Percentiles rank a stretch among this genome's conserved stretches.
phyloP scores from a whole-genome alignment of 2,329 filamentous ascomycete genomes.

The Aureobasidium mangrovei region DNA sequence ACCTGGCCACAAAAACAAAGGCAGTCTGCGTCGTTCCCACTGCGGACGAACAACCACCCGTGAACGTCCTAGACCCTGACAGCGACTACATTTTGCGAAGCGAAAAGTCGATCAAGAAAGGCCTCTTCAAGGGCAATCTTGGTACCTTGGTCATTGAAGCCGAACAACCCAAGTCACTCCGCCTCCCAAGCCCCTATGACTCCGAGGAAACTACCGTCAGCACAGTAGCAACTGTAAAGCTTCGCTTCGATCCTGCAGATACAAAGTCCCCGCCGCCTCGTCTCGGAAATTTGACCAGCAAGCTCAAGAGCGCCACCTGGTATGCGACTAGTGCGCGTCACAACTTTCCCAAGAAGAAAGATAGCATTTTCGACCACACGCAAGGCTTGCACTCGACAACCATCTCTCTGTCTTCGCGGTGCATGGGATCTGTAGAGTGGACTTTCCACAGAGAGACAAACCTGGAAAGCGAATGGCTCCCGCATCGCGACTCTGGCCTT shows the following conservation, averaged over 20 bases:
- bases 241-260: conserved; percentile 53
- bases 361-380: conserved; percentile 36
- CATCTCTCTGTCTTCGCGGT: conserved; percentile 46
- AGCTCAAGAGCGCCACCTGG: conserved; percentile 50
- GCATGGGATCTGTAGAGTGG: conserved; percentile 51
- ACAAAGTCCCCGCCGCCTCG: conserved; percentile 43
- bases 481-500: conserved; percentile 34
- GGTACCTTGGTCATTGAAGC: conserved; percentile 51
- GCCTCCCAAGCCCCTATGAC: conserved; percentile 36
- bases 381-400: conserved; percentile 46
- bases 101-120: conserved; percentile 53
- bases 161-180: conserved; percentile 49
- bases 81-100: conserved; percentile 44
- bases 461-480: conserved; percentile 21
- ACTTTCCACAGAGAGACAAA: conserved; percentile 31
- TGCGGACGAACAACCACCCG: conserved; percentile 51
- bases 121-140: conserved; percentile 49
- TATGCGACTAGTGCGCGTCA: conserved; percentile 45
- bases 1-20: conserved; percentile 41
- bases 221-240: conserved; percentile 46
- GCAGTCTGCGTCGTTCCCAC: conserved; percentile 53
- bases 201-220: conserved; percentile 35
- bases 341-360: conserved; percentile 39
- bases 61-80: conserved; percentile 40
- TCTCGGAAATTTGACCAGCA: conserved; percentile 44